Percentiles rank a stretch among this genome's conserved stretches.
These are phyloP conservation scores for Gracilaria gracilis DNA, from an alignment of 23 red algal genomes.

Conservation along the genomic window DNA sequence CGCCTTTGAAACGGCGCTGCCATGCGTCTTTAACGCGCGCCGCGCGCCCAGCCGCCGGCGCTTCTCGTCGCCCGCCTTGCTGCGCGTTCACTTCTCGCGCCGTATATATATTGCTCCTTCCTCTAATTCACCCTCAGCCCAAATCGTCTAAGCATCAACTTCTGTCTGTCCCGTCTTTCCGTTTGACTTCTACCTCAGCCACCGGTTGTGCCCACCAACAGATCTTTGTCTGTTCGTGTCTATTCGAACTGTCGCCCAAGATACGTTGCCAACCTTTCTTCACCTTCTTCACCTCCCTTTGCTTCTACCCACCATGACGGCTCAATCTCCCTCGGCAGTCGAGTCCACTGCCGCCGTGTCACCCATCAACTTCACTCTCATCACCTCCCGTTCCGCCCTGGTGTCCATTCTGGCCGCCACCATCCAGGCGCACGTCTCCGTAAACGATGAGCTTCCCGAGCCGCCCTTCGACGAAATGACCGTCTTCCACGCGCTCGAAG, in stretches of 20 bases:
- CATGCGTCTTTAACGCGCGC: background rate
- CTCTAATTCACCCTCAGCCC: background rate
- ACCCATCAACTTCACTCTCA: conserved; percentile 38
- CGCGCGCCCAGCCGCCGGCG: background rate
- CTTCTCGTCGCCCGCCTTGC: background rate
- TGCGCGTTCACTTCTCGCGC: background rate
- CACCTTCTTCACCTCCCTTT: conserved; percentile 20
- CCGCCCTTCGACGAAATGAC: conserved; percentile 64
- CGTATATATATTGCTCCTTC: conserved; percentile 2
- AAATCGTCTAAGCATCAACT: background rate
- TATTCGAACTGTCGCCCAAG: background rate
- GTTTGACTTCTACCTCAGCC: no score
- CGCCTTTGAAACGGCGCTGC: background rate
- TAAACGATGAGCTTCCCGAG: conserved; percentile 14
- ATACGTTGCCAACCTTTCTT: conserved; percentile 43
- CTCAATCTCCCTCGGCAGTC: background rate
- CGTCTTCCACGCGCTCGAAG: conserved; percentile 85
- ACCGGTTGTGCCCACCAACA: no score
- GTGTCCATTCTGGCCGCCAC: conserved; percentile 41
- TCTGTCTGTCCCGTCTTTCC: background rate
- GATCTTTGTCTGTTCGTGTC: background rate
- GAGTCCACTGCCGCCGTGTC: background rate
- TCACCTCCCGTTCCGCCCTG: conserved; percentile 54
- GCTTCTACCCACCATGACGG: conserved; percentile 36
- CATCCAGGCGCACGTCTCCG: conserved; percentile 26